Evolutionary conservation across 805 yeast species (phyloP), one percentile per base, ranked within the genome.

Genomic region (Clavispora fructus): DNA sequence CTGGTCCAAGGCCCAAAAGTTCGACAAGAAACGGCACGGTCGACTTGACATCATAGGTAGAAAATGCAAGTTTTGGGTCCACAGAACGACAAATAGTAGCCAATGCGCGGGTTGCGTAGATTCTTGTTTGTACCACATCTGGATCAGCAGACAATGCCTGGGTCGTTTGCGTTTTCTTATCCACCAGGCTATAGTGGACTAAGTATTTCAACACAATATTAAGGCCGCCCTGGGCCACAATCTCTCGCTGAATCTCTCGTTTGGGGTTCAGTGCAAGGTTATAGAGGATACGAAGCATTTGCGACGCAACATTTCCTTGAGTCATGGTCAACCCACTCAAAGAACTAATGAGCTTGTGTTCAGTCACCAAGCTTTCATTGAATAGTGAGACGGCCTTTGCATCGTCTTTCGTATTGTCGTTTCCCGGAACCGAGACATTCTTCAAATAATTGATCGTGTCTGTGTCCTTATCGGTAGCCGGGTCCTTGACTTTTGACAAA

Each of bases 11-110:
- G 1, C 75, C 74, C 23, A 78, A 48, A 8, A 75, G 56, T 42
- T 77, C 78, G 28, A 77, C 68, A 38, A 80, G 59, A 49, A 78
- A 79, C 0, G 80, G 78, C 9, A 78, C 56, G 23, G 74, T 61
- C 0, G 78, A 68, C n/a, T 64, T 59, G 6, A 67, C 55, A 31
- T 72, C 74, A 42, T 61, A 65, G 42, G 71, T 67, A 6, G 64
- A 60, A 55, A 77, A 75, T 0, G 74, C 65, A 7, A 71, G 38
- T 0, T 54, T 44, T 0, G 82, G 81, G 45, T 78, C 63, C 32
- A 67, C 71, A 29, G 72, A 64, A 8, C 77, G 68, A 30, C 77
- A 56, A 9, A 79, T 61, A 42, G 68, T 67, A 1, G 80, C 73
- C n/a, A 79, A 51, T 1, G 75, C 50, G 38, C 74, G 58, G 4